phyloP scores from a whole-genome alignment of 2,329 filamentous ascomycete genomes.

The Diaporthe humulicola region DNA sequence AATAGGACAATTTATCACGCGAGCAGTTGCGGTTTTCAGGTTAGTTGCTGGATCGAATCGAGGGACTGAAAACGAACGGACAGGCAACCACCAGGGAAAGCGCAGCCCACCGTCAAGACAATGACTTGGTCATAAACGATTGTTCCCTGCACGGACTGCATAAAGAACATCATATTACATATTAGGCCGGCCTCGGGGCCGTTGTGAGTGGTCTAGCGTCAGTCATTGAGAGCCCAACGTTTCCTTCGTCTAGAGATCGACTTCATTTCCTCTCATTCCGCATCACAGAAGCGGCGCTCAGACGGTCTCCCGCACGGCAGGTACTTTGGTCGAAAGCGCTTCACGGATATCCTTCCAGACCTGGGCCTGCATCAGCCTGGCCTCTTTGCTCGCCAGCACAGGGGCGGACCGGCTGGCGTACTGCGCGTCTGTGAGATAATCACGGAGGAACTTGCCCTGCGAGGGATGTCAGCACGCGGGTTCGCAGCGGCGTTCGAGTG shows the following conservation, averaged over 20 bases:
- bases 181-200: neutral
- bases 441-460: constrained; percentile 37
- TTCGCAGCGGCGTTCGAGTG: neutral
- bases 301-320: neutral
- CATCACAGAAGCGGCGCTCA: neutral
- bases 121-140: neutral
- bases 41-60: neutral
- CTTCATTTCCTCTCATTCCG: neutral
- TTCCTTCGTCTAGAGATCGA: neutral
- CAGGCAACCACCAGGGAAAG: neutral
- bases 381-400: constrained; percentile 23
- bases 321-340: constrained; percentile 3
- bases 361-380: constrained; percentile 25
- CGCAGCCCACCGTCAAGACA: neutral
- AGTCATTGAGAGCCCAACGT: neutral
- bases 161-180: neutral
- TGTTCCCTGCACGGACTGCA: neutral
- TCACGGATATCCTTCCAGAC: constrained; percentile 37
- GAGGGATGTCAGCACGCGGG: neutral
- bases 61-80: neutral
- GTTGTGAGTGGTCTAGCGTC: neutral
- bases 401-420: constrained; percentile 30
- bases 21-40: constrained; percentile 4
- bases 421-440: constrained; percentile 32
- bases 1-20: neutral